Percentiles rank a stretch among this genome's conserved stretches.
phyloP scores from a whole-genome alignment of 2,329 filamentous ascomycete genomes.

The Fusarium sp. region DNA sequence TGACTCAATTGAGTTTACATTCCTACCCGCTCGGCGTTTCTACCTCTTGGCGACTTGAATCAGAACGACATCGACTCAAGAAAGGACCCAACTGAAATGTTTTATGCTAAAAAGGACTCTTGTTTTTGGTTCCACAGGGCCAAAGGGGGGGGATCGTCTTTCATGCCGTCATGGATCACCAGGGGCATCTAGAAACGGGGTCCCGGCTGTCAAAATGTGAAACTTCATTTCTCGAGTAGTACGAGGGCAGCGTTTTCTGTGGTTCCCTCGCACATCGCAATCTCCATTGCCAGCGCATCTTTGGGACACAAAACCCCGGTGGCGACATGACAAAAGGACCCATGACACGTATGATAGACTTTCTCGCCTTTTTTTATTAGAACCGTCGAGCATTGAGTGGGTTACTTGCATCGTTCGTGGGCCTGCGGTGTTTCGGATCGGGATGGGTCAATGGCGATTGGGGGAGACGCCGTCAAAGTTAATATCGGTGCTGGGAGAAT shows the following conservation, averaged over 20 bases:
- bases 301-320: not conserved
- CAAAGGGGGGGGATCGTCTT: conserved; percentile 34
- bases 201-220: conserved; percentile 26
- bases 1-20: not conserved
- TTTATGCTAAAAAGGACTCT: conserved; percentile 4
- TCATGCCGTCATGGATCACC: conserved; percentile 34
- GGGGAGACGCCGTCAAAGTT: not conserved
- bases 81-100: not conserved
- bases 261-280: conserved; percentile 34
- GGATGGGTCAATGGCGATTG: not conserved
- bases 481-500: not conserved
- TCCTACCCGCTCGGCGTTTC: not conserved
- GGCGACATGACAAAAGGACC: conserved; percentile 1
- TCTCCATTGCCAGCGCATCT: conserved; percentile 8
- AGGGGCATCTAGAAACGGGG: conserved; percentile 1
- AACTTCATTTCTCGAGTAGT: conserved; percentile 30
- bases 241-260: conserved; percentile 21
- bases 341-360: not conserved
- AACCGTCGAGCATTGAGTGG: conserved; percentile 9
- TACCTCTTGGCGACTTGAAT: not conserved
- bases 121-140: conserved; percentile 21
- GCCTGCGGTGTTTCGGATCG: not conserved
- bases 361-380: not conserved
- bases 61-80: not conserved
- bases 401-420: conserved; percentile 9